phyloP scores from a whole-genome alignment of 1,139 yeast genomes.

The Kluyveromyces sp. region DNA sequence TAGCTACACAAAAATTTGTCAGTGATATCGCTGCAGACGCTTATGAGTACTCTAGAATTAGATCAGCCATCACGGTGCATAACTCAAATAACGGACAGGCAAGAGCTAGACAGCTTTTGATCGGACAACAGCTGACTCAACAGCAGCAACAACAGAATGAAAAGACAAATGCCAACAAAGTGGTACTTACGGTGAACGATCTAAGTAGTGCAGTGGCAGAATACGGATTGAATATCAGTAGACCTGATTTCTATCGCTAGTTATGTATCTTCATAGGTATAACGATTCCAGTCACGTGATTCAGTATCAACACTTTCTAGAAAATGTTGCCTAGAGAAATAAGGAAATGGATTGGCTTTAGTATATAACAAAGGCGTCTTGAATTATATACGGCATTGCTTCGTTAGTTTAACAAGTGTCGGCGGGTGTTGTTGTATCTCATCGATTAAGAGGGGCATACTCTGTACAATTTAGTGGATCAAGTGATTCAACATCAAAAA shows the following conservation, averaged over 20 bases:
- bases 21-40: conserved; percentile 96
- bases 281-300: neutral
- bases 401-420: neutral
- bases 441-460: no score
- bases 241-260: conserved; percentile 89
- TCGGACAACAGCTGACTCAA: conserved; percentile 36
- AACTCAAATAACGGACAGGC: conserved; percentile 82
- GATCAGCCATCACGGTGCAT: conserved; percentile 77
- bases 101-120: conserved; percentile 69
- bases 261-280: neutral
- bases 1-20: conserved; percentile 93
- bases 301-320: neutral
- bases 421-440: no score
- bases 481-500: neutral
- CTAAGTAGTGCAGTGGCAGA: conserved; percentile 48
- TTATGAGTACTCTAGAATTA: conserved; percentile 85
- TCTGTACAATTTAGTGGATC: neutral
- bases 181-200: conserved; percentile 31
- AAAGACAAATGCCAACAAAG: conserved; percentile 37
- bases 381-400: no score
- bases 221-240: conserved; percentile 81
- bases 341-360: neutral
- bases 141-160: conserved; percentile 36
- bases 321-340: conserved; percentile 1
- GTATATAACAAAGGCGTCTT: no score